These are phyloP conservation scores for Phytomonas sp. DNA, from an alignment of 208 protist genomes.

Conservation along the genomic window DNA sequence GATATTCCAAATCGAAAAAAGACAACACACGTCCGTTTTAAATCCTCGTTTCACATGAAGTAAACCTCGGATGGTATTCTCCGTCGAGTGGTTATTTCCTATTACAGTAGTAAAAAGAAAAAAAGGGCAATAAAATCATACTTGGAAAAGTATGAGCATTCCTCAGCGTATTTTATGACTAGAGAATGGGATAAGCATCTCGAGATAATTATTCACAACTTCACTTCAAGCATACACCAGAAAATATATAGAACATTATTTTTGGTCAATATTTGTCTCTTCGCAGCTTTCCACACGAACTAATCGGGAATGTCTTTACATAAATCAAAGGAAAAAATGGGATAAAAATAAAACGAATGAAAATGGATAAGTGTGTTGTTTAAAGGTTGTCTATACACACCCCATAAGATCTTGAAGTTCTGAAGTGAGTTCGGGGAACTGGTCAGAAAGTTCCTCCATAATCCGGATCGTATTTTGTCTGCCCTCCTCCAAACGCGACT, in stretches of 20 bases:
- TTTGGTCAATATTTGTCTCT: neutral
- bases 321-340: slow-evolving; percentile 1
- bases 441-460: slow-evolving; percentile 59
- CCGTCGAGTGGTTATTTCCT: neutral
- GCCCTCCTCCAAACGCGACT: slow-evolving; percentile 51
- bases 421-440: slow-evolving; percentile 65
- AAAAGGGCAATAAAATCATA: neutral
- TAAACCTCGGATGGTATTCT: neutral
- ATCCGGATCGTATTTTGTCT: slow-evolving; percentile 44
- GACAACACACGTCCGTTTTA: neutral
- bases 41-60: neutral
- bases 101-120: neutral
- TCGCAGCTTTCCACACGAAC: neutral
- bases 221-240: neutral
- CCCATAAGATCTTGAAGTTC: slow-evolving; percentile 59
- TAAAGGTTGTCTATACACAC: slow-evolving; percentile 20
- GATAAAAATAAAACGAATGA: neutral
- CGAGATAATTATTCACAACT: neutral
- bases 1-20: neutral
- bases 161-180: neutral
- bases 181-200: neutral
- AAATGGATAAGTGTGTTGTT: neutral
- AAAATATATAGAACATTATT: slow-evolving; percentile 3
- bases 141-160: neutral
- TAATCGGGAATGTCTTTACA: neutral